These are phyloP conservation scores for Cantharellus anzutake DNA, from an alignment of 768 basidiomycete genomes.

Conservation along the genomic window DNA sequence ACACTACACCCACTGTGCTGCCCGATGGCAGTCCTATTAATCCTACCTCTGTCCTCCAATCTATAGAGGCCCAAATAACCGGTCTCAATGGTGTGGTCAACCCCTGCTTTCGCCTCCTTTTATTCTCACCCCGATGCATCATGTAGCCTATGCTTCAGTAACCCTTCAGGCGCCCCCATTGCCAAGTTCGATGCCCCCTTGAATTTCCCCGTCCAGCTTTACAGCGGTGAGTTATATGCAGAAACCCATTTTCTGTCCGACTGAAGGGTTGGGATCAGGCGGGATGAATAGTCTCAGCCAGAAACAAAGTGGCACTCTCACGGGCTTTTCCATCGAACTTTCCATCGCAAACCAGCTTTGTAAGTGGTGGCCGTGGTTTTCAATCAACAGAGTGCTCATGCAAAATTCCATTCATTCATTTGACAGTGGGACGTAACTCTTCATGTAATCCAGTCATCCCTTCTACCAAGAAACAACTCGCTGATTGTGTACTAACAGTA, in stretches of 20 bases:
- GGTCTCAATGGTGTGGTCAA: neutral
- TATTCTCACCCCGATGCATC: neutral
- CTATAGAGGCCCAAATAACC: neutral
- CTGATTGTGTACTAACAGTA: constrained; percentile 2
- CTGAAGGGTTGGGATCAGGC: constrained; percentile 7
- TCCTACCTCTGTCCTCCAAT: neutral
- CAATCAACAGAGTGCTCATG: neutral
- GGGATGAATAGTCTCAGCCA: constrained; percentile 19
- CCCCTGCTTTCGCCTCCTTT: neutral
- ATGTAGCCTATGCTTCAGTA: neutral
- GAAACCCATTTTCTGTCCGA: neutral
- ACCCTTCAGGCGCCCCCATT: neutral
- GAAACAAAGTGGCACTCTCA: constrained; percentile 27
- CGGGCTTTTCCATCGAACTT: constrained; percentile 47
- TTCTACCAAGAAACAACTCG: neutral
- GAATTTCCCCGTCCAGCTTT: neutral
- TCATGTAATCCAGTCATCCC: neutral
- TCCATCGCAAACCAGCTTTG: constrained; percentile 35
- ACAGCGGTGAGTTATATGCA: neutral
- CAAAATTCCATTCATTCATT: neutral
- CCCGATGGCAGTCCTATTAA: neutral
- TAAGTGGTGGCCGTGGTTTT: constrained; percentile 14
- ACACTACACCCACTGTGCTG: neutral
- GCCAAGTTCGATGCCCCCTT: neutral
- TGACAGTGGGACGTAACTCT: constrained; percentile 10